Base-by-base conservation (phyloP, 1,284 basidiomycete species). In the Sanghuangporus weigelae region DNA sequence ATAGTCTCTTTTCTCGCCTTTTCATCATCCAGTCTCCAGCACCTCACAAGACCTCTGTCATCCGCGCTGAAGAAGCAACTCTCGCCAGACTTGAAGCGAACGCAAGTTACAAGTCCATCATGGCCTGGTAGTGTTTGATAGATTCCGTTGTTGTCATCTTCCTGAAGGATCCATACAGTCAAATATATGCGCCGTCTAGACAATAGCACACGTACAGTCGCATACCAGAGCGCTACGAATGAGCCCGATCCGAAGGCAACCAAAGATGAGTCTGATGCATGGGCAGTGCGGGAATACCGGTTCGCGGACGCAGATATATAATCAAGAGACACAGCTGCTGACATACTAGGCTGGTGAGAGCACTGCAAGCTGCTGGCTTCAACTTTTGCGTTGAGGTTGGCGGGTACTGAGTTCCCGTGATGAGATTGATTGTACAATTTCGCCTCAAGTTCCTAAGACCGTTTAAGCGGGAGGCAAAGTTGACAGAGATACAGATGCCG, bases 301-400 rank as follows among this genome's bases (percentile, higher is more conserved):
- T 96, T 97, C 14, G 85, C 83, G 6, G 93, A 85, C 0, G 91
- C 85, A 1, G 92, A 81, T 57, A 93, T 87, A 74, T 96, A 96
- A n/a, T 48, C 54, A 11, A 26, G 10, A 39, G 51, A 59, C 16
- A 62, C 53, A 40, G 11, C 14, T 14, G 38, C 44, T 12, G 46
- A 55, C 38, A 16, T 7, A 39, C 63, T 67, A 73, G 60, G 74
- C 77, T 78, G 60, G 5, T 31, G 26, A 62, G 53, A 48, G 16
- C 14, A 14, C 23, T 53, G 31, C 19, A 21, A 59, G 31, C 19
- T 35, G 31, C 19, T 35, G 12, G 14, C 38, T 42, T 23, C 23
- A 19, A 48, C 19, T n/a, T n/a, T 49, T n/a, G 16, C 44, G 5
- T 16, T n/a, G 21, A 14, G 44, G 16, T n/a, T n/a, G 8, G 44